phyloP scores from a whole-genome alignment of 345 rosid species.

The Camelina laxa region DNA sequence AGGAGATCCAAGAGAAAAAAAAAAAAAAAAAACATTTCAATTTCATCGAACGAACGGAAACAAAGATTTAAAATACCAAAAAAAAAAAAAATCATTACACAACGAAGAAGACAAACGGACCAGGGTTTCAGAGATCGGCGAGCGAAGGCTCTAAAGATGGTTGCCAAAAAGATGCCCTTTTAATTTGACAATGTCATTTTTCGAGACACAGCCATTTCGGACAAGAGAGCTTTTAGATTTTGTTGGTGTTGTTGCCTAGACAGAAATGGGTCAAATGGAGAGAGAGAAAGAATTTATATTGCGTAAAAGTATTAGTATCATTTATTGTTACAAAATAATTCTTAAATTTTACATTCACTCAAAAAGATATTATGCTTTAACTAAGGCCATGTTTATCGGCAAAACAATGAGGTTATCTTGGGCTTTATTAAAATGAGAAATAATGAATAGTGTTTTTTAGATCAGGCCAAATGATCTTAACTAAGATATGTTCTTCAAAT shows the following conservation, averaged over 20 bases:
- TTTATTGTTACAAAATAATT: not conserved
- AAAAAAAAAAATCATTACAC: not conserved
- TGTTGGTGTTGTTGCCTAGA: not conserved
- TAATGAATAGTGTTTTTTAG: too few relatives aligned
- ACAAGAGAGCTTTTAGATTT: conserved; percentile 13
- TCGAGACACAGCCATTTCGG: not conserved
- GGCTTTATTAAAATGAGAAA: too few relatives aligned
- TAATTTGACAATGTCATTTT: not conserved
- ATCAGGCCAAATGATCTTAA: too few relatives aligned
- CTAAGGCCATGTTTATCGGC: too few relatives aligned
- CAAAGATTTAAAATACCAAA: not conserved
- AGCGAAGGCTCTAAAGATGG: not conserved
- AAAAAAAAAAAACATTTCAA: not conserved
- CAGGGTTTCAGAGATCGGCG: not conserved
- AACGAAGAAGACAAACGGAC: not conserved
- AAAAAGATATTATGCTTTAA: too few relatives aligned
- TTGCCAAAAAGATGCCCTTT: not conserved
- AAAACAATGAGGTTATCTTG: too few relatives aligned
- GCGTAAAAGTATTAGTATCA: not conserved
- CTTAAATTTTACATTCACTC: not conserved
- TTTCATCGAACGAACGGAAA: not conserved
- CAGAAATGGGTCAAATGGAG: not conserved
- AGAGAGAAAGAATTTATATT: not conserved
- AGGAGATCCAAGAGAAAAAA: not conserved
- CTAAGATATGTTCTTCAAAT: too few relatives aligned